phyloP scores from a whole-genome alignment of 148 eudicot species.

The Fagopyrum tataricum region DNA sequence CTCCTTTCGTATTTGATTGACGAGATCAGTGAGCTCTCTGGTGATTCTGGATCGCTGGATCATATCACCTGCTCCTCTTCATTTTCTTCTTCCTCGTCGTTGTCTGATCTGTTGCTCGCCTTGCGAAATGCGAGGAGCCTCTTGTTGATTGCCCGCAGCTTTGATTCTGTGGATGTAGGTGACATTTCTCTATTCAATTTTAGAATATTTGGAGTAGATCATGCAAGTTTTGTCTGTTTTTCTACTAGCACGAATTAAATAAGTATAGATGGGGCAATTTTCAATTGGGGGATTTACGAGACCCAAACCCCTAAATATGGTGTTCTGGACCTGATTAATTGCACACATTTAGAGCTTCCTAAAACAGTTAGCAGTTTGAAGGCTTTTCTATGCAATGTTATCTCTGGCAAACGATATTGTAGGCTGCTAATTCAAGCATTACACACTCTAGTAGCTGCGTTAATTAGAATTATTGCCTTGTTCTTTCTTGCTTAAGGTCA shows the following conservation, averaged over 20 bases:
- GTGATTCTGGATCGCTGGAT: constrained; percentile 14
- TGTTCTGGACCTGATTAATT: background rate
- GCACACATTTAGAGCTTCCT: background rate
- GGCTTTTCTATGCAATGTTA: background rate
- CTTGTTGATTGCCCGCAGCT: constrained; percentile 12
- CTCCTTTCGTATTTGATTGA: constrained; percentile 66
- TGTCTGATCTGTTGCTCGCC: background rate
- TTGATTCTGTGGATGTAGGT: constrained; percentile 7
- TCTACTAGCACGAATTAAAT: background rate
- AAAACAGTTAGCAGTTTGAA: background rate
- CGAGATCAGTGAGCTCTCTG: constrained; percentile 41
- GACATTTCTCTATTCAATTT: constrained; percentile 9
- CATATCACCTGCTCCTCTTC: constrained; percentile 17
- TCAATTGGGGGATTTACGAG: background rate
- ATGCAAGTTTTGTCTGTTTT: background rate
- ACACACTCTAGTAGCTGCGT: background rate
- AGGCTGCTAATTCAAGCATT: background rate
- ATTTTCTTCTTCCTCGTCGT: background rate
- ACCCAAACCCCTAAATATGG: background rate
- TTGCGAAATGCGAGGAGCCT: constrained; percentile 10
- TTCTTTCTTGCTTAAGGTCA: background rate
- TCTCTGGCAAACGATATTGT: background rate
- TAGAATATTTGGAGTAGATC: background rate
- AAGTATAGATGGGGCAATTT: background rate
- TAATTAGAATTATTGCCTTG: background rate